A percentile compares a stretch with the other conserved stretches of the same genome.
Evolutionary conservation across 192 early-diverging fungal species (phyloP).

Genomic region (Coemansia sp.): DNA sequence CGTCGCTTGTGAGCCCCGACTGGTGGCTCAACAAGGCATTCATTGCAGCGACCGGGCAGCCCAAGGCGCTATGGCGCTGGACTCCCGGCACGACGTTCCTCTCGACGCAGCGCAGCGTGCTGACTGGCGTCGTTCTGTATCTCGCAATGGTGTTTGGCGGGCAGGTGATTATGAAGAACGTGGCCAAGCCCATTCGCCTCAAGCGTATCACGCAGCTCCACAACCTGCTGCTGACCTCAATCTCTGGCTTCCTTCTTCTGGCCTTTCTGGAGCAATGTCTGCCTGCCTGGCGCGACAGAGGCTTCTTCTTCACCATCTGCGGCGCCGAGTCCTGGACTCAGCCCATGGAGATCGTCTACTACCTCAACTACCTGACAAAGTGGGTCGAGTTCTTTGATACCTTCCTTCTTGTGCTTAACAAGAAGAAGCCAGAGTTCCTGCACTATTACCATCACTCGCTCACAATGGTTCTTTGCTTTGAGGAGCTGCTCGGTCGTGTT

Average conservation of each 20-base stretch:
- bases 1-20: slow-evolving; percentile 56
- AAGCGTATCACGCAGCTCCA: slow-evolving; percentile 76
- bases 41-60: slow-evolving; percentile 46
- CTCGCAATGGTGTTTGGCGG: slow-evolving; percentile 81
- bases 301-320: slow-evolving; percentile 76
- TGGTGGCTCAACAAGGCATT: slow-evolving; percentile 57
- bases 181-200: slow-evolving; percentile 55
- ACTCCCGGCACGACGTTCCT: slow-evolving; percentile 48
- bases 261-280: slow-evolving; percentile 78
- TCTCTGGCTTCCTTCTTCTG: slow-evolving; percentile 71
- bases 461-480: slow-evolving; percentile 86
- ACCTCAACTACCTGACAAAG: slow-evolving; percentile 92
- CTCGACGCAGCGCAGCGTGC: slow-evolving; percentile 54
- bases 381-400: slow-evolving; percentile 92
- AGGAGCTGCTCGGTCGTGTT: slow-evolving; percentile 74
- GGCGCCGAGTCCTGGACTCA: slow-evolving; percentile 72
- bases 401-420: slow-evolving; percentile 79
- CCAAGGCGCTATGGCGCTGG: slow-evolving; percentile 57
- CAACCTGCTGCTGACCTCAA: slow-evolving; percentile 75
- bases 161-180: slow-evolving; percentile 66
- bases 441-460: slow-evolving; percentile 94
- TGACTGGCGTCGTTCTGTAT: slow-evolving; percentile 61
- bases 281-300: slow-evolving; percentile 68
- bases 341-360: slow-evolving; percentile 80
- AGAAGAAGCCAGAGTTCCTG: slow-evolving; percentile 88